Evolutionary conservation across 306 rosid species (phyloP), one percentile per base, ranked within the genome.

Genomic region (Senna siamea): DNA sequence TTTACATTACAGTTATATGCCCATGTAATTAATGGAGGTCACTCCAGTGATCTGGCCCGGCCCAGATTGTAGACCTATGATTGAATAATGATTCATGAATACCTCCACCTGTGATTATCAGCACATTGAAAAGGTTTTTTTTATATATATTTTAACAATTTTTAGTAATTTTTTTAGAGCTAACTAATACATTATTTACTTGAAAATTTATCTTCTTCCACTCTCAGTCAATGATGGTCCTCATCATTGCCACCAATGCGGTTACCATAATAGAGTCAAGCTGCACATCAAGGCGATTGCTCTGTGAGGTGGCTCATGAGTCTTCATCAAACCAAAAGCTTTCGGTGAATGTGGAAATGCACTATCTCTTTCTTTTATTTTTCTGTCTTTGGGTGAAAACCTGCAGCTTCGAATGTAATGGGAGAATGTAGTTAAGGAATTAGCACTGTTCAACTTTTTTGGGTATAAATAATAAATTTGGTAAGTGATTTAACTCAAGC

Each of bases 11-110:
- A 26, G 30, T 26, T 26, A 26, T 3, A 26, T 26, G 30, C 30
- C 30, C 30, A 26, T 28, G 9, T 37, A 10, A 30, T 66, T 54
- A 50, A 11, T 7, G 65, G 6, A 4, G 43, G 57, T 5, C n/a
- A 46, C 6, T 30, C 26, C 41, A 14, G 11, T 37, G 57, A 64
- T 66, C 44, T 83, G 53, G 67, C 28, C 44, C 83, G 53, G 67
- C 28, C 40, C 69, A 80, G 64, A 80, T 93, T 35, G 66, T 89
- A 80, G 80, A 26, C 30, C 30, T 3, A 26, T 1, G 3, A 1
- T 26, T 26, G 30, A 26, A 26, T 26, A 26, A 26, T 26, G n/a
- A n/a, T n/a, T n/a, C n/a, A n/a, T n/a, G 30, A 26, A 26, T 26
- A 26, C 30, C 30, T 26, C 30, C 30, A 26, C 30, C 30, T 26